A percentile compares a stretch with the other conserved stretches of the same genome.
phyloP scores from a whole-genome alignment of 306 rosid genomes.

The Vigna unguiculata region DNA sequence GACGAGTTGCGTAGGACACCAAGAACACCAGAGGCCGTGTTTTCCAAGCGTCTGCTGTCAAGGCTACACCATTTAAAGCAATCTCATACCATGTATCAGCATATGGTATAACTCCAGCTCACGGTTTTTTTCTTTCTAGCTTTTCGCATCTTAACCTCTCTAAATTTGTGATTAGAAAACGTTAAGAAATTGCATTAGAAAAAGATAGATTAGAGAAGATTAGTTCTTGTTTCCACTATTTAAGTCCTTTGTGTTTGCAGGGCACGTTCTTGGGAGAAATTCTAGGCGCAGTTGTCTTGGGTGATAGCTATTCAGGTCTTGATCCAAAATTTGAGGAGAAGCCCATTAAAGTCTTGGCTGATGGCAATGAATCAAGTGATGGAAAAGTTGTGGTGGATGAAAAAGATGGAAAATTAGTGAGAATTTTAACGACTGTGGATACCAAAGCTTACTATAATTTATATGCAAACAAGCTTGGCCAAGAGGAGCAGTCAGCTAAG shows the following conservation, averaged over 20 bases:
- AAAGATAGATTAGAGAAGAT: not conserved
- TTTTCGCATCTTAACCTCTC: not conserved
- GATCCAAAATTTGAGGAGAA: constrained; percentile 53
- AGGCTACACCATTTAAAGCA: constrained; percentile 63
- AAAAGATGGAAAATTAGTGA: constrained; percentile 63
- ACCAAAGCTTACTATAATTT: constrained; percentile 48
- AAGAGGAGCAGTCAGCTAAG: constrained; percentile 66
- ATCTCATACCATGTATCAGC: constrained; percentile 57
- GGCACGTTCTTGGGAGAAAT: constrained; percentile 79
- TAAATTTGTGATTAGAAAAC: not conserved
- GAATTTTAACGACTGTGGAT: constrained; percentile 60
- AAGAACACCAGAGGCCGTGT: constrained; percentile 70
- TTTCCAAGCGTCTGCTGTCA: constrained; percentile 57
- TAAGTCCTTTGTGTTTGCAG: constrained; percentile 49
- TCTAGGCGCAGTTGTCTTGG: constrained; percentile 68
- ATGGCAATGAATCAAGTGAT: constrained; percentile 72
- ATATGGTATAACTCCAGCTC: constrained; percentile 64
- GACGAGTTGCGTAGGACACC: constrained; percentile 31
- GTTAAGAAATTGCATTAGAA: not conserved
- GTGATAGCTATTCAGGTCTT: constrained; percentile 49
- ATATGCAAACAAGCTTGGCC: constrained; percentile 59
- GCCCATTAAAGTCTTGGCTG: constrained; percentile 58
- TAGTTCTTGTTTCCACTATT: not conserved
- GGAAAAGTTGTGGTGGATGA: constrained; percentile 63
- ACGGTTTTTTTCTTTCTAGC: not conserved